A percentile compares a stretch with the other conserved stretches of the same genome.
phyloP scores from a whole-genome alignment of 1,284 basidiomycete species.

The Boletus semigastroideus region DNA sequence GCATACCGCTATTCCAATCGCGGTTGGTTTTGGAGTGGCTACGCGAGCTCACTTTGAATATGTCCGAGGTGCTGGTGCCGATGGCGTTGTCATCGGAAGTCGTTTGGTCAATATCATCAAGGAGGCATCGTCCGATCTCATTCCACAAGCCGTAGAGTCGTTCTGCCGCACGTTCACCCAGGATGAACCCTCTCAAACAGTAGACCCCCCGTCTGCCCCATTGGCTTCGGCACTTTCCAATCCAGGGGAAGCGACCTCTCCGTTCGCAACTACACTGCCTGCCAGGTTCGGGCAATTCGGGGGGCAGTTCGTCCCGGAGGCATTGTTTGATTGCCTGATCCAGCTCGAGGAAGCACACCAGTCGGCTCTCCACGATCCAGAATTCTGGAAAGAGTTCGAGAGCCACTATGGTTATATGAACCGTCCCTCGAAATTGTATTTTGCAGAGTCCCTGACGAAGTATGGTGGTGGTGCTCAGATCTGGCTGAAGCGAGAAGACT shows the following conservation, averaged over 20 bases:
- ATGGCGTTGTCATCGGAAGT: conserved; percentile 94
- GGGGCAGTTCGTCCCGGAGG: conserved; percentile 96
- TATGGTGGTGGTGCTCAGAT: conserved; percentile 76
- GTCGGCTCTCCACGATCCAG: conserved; percentile 82
- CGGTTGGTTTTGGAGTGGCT: conserved; percentile 96
- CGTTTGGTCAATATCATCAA: conserved; percentile 83
- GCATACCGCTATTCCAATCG: conserved; percentile 58
- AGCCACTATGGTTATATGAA: conserved; percentile 79
- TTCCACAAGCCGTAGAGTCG: conserved; percentile 64
- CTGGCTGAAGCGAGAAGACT: conserved; percentile 97
- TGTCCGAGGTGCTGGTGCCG: conserved; percentile 84
- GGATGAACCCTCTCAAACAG: conserved; percentile 48
- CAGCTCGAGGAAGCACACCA: conserved; percentile 94
- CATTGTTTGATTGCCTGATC: conserved; percentile 85
- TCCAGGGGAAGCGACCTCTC: conserved; percentile 8
- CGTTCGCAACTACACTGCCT: conserved; percentile 49
- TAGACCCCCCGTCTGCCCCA: conserved; percentile 34
- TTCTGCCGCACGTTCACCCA: conserved; percentile 74
- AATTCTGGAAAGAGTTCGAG: conserved; percentile 93
- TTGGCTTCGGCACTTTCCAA: conserved; percentile 44
- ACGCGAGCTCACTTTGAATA: conserved; percentile 90
- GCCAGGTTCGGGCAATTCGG: conserved; percentile 94
- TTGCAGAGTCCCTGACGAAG: conserved; percentile 56
- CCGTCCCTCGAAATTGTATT: conserved; percentile 36
- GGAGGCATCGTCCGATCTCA: conserved; percentile 51